Evolutionary conservation across 495 filamentous ascomycete genomes (phyloP), one percentile per base, ranked within the genome.

Genomic region (Melanomma pulvis-pyrius): DNA sequence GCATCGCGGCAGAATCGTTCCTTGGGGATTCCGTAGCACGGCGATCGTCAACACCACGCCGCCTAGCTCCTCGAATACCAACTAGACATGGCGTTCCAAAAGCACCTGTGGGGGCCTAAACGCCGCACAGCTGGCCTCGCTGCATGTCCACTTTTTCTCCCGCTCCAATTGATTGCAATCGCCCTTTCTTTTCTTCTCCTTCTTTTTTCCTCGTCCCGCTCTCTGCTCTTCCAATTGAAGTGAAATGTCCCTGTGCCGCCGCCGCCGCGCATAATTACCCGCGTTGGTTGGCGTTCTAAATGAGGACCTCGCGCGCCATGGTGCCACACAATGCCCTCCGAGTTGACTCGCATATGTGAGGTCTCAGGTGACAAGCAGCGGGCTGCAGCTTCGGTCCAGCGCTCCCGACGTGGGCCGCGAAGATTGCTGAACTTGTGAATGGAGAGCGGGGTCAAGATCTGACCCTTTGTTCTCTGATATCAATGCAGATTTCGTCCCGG

Each of bases 231-330:
- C 8, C 39, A 44, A 6, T 15, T 15, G n/a, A 34, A 4, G 30
- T 34, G 4, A 34, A 5, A 4, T 6, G 11, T 47, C 17, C 22
- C 36, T 59, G 39, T 59, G 25, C 56, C 36, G 24, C 19, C 30
- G 53, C 53, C 26, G 51, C 51, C 52, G 51, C 59, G 49, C 49
- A 52, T 62, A 62, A 52, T 41, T 62, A 62, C 49, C 58, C 58
- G 44, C 58, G 58, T 51, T 1, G 2, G 58, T 30, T 44, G 28
- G 46, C 39, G 11, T 53, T 34, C 39, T 54, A 57, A 55, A 29
- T 8, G 29, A 30, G 50, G 15, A 56, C 22, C 15, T 8, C 55
- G 48, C 8, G 61, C 61, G 61, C 61, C 61, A 55, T 22, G n/a
- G 36, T 25, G 49, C 49, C 48, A 47, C 48, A 39, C 1, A 19